Percentiles rank a stretch among this genome's conserved stretches.
Conservation (phyloP, 495 filamentous ascomycete genomes). For the Thozetella sp. region DNA sequence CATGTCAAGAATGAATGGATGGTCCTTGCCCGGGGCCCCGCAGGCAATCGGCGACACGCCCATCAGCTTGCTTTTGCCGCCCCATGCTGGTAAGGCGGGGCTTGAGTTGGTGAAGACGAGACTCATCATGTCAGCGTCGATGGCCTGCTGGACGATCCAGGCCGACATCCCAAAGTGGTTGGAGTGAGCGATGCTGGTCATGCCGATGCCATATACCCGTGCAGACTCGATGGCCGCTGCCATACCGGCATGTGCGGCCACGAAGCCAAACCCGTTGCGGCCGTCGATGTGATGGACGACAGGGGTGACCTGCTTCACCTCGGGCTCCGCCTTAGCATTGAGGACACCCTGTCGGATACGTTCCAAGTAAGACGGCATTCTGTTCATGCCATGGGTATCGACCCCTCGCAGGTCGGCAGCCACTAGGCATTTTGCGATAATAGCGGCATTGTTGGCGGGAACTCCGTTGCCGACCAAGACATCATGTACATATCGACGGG, state of each 20-base stretch:
- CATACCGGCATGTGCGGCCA: slow-evolving; percentile 67
- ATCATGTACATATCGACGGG: background rate
- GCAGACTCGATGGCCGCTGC: slow-evolving; percentile 65
- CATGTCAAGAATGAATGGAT: slow-evolving; percentile 76
- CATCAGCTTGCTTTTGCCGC: slow-evolving; percentile 66
- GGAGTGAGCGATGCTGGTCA: slow-evolving; percentile 71
- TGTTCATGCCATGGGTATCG: slow-evolving; percentile 78
- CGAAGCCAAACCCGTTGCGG: slow-evolving; percentile 75
- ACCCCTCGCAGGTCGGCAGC: slow-evolving; percentile 76
- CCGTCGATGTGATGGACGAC: slow-evolving; percentile 69
- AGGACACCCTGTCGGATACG: slow-evolving; percentile 69
- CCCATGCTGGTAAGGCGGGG: slow-evolving; percentile 74
- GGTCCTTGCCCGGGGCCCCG: slow-evolving; percentile 62
- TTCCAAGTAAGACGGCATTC: slow-evolving; percentile 73
- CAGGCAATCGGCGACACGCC: slow-evolving; percentile 80
- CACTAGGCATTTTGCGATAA: slow-evolving; percentile 65
- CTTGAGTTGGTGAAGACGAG: slow-evolving; percentile 81
- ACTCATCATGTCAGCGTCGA: slow-evolving; percentile 72
- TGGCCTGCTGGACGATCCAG: slow-evolving; percentile 75
- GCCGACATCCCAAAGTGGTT: slow-evolving; percentile 85
- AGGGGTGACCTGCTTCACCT: slow-evolving; percentile 60
- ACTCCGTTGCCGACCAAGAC: slow-evolving; percentile 36
- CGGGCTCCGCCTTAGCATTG: slow-evolving; percentile 57
- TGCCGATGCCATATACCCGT: slow-evolving; percentile 65
- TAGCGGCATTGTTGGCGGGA: slow-evolving; percentile 51